phyloP scores from a whole-genome alignment of 441 rosid genomes.

The Pelargonium fulgidum region DNA sequence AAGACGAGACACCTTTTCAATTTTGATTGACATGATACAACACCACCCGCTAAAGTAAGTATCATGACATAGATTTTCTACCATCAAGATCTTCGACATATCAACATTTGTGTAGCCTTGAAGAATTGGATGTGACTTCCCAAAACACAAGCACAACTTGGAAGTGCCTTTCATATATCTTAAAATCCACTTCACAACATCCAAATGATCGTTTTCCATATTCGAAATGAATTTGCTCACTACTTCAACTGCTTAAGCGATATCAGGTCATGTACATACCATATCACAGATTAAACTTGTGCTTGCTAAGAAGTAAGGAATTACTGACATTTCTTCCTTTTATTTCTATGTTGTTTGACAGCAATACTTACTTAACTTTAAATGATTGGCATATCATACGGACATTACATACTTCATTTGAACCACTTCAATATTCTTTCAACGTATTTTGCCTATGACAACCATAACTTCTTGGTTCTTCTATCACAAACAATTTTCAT shows the following conservation, averaged over 20 bases:
- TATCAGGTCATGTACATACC: background rate
- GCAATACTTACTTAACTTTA: background rate
- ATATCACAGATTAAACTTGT: background rate
- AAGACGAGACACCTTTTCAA: background rate
- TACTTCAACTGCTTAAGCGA: background rate
- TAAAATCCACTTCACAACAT: slow-evolving; percentile 12
- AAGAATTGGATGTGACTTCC: background rate
- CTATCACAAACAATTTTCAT: slow-evolving; percentile 7
- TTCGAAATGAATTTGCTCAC: background rate
- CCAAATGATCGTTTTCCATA: background rate
- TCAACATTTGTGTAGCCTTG: background rate
- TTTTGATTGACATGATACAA: background rate
- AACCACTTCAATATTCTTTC: background rate
- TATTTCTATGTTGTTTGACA: no score
- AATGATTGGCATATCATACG: background rate
- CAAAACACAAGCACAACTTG: background rate
- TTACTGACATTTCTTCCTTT: no score
- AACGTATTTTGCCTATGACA: slow-evolving; percentile 9
- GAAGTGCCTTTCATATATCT: background rate
- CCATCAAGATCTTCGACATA: background rate
- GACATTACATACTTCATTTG: background rate
- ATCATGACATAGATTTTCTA: slow-evolving; percentile 5
- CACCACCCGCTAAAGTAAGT: background rate
- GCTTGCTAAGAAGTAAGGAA: background rate
- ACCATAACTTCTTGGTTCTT: background rate